A percentile compares a stretch with the other conserved stretches of the same genome.
These are phyloP conservation scores for Rhodotorula kratochvilovae DNA, from an alignment of 768 basidiomycete genomes.

Conservation along the genomic window DNA sequence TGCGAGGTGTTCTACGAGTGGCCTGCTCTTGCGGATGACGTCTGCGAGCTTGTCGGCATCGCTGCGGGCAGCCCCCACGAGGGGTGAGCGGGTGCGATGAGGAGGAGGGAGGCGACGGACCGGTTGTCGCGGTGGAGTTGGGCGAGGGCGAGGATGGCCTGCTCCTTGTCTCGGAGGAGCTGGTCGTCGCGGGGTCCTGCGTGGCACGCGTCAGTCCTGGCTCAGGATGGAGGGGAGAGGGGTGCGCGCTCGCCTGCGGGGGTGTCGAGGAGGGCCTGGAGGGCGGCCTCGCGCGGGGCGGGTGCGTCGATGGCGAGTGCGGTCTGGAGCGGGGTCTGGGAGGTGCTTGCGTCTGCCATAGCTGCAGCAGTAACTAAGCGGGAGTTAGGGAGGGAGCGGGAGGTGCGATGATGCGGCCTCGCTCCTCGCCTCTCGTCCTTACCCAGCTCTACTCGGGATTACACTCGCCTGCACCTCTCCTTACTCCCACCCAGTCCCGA, in stretches of 20 bases:
- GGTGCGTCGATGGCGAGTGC: neutral
- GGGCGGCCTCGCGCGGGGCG: neutral
- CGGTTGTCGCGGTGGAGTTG: slow-evolving; percentile 79
- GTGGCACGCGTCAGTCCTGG: neutral
- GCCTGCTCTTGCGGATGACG: slow-evolving; percentile 73
- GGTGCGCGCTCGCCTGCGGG: slow-evolving; percentile 47
- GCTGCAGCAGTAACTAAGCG: neutral
- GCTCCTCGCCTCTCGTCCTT: neutral
- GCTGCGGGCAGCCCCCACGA: slow-evolving; percentile 50
- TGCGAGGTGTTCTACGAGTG: slow-evolving; percentile 87
- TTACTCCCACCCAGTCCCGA: neutral
- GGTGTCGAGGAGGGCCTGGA: slow-evolving; percentile 5
- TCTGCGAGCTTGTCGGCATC: slow-evolving; percentile 79
- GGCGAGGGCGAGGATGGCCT: slow-evolving; percentile 76
- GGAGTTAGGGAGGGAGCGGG: neutral
- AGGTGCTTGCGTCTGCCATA: neutral
- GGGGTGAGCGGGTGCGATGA: neutral
- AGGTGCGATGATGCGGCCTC: neutral
- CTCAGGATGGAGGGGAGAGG: slow-evolving; percentile 7
- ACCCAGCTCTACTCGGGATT: neutral
- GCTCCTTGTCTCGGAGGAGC: slow-evolving; percentile 71
- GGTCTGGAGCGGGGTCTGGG: neutral
- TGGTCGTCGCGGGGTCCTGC: slow-evolving; percentile 50
- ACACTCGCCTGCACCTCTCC: neutral
- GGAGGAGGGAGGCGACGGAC: neutral